Base-by-base conservation (phyloP, 2,329 filamentous ascomycete genomes). In the Aspergillaceae sp. region DNA sequence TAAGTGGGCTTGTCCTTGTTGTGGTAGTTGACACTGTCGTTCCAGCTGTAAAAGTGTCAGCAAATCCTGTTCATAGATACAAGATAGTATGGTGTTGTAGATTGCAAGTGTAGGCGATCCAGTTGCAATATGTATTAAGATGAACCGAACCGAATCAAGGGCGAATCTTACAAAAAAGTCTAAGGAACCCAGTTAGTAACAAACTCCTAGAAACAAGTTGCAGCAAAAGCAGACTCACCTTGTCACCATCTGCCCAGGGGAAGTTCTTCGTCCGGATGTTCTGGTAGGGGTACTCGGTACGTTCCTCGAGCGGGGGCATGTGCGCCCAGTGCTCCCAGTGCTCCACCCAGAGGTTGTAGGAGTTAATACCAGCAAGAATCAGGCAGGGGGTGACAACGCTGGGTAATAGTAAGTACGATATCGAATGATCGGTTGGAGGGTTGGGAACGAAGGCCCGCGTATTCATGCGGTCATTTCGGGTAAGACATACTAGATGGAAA, bases 201-300 rank as follows among this genome's bases (percentile, higher is more conserved):
- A 11, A 27, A 4, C 2, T 10, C 5, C 8, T 7, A 41, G 51
- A 35, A 33, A 43, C 41, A 19, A 2, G 19, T 4, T 5, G 7
- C 1, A n/a, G 7, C 30, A 30, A 10, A 47, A 28, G 29, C 34
- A 46, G 47, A 64, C 76, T 62, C 56, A 88, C 86, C 86, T 97
- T 92, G 76, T 98, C 92, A 66, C 92, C 92, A 66, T 97, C 78
- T 57, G 91, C 90, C 86, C 86, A 98, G 64, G 81, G 83, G 78
- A 74, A 98, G 81, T 95, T 96, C 84, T 92, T 96, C 69, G 81
- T 80, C 68, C 92, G 86, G 71, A 98, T 86, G 79, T 98, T 98
- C 81, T 94, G 87, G 82, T 94, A 98, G 50, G 89, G 75, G 74
- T 97, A 98, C 77, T 97, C 87, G 62, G 79, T 74, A 65, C 87